phyloP scores from a whole-genome alignment of 2,329 filamentous ascomycete genomes.

The Paecilomyces sp. region DNA sequence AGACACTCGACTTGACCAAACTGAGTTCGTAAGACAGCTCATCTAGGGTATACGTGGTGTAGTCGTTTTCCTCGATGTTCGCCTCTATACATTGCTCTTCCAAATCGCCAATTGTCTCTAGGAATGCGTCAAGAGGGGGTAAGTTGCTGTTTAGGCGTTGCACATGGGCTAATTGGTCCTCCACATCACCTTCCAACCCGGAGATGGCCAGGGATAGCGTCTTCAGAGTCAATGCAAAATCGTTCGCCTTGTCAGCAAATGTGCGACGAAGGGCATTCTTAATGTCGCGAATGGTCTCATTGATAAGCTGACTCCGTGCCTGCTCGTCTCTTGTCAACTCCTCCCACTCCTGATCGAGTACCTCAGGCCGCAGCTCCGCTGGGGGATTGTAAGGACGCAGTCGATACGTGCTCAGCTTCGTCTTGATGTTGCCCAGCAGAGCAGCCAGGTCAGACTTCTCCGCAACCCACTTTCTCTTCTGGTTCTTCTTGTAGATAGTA shows the following conservation, averaged over 20 bases:
- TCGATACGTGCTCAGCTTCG: slow-evolving; percentile 91
- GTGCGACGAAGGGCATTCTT: slow-evolving; percentile 88
- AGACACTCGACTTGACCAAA: slow-evolving; percentile 82
- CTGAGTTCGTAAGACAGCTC: slow-evolving; percentile 90
- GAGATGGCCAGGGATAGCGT: slow-evolving; percentile 93
- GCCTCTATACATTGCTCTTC: slow-evolving; percentile 89
- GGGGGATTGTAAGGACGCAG: slow-evolving; percentile 88
- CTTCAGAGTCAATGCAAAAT: slow-evolving; percentile 91
- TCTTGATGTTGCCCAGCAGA: slow-evolving; percentile 95
- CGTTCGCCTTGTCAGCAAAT: slow-evolving; percentile 97
- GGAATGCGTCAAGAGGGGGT: slow-evolving; percentile 80
- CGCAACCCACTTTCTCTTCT: slow-evolving; percentile 92
- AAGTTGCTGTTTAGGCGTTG: slow-evolving; percentile 78
- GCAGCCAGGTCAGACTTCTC: slow-evolving; percentile 95
- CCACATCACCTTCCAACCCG: slow-evolving; percentile 92
- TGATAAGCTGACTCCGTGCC: slow-evolving; percentile 84
- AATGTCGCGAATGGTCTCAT: slow-evolving; percentile 97
- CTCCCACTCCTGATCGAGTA: slow-evolving; percentile 76
- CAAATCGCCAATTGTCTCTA: slow-evolving; percentile 77
- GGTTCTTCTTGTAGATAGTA: slow-evolving; percentile 78
- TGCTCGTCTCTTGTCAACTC: slow-evolving; percentile 76
- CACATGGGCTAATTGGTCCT: slow-evolving; percentile 87
- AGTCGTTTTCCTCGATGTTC: slow-evolving; percentile 99
- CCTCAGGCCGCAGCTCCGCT: slow-evolving; percentile 70
- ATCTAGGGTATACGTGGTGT: slow-evolving; percentile 98